Evolutionary conservation across 805 yeast species (phyloP), one percentile per base, ranked within the genome.

Genomic region (Kodamaea nitidulidarum): DNA sequence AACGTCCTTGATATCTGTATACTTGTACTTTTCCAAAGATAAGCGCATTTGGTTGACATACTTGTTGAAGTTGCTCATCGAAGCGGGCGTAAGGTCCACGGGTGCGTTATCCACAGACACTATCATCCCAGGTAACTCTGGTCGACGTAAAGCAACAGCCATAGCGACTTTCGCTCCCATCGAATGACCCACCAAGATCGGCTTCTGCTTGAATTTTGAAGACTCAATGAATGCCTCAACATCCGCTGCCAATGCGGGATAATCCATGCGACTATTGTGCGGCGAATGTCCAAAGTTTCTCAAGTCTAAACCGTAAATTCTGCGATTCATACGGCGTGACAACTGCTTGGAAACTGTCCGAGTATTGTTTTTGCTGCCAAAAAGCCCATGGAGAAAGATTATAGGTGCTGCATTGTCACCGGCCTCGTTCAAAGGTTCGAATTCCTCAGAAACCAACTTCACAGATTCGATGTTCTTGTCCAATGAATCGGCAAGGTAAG

Each of bases 161-260:
- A 91, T 90, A 4, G 83, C 96, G 0, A 91, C 75, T 54, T 91
- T 90, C 4, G 95, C 98, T 5, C 98, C 98, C 93, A 86, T 83
- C 0, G 91, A 83, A 56, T 84, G 93, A 0, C 95, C 95, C 12
- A 84, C 63, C 14, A 84, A 43, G n/a, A 84, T 75, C 0, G 86
- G 83, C 36, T 73, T 70, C 9, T 55, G 48, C 16, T 41, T 47
- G 32, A 71, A 49, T 2, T 58, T 48, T 7, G 71, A 67, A 3
- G 74, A 75, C 1, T 54, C 51, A 8, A 90, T 73, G 54, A 88
- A 91, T 14, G 62, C 51, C 48, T 81, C 88, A n/a, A 91, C 88
- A 57, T 91, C 98, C 0, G 85, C 81, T 0, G 96, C 83, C 65
- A 91, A 67, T 1, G 90, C 67, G 1, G 84, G 82, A 58, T 90